Evolutionary conservation across 2,329 filamentous ascomycete species (phyloP).

Genomic region (Whalleya microplaca): DNA sequence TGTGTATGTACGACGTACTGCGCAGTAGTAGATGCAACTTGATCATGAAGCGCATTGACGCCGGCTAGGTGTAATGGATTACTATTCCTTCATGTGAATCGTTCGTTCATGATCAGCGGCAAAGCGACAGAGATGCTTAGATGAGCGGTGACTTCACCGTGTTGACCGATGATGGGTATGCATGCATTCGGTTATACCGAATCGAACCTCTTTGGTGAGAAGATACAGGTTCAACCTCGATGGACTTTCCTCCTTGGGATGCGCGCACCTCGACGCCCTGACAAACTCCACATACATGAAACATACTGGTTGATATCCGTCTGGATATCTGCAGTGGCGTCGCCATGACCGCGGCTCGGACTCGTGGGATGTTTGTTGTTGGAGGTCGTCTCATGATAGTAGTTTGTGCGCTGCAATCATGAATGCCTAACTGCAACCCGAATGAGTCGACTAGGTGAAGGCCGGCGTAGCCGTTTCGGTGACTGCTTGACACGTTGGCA

Average conservation of each 20-base stretch:
- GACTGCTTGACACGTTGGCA: slow-evolving; percentile 23
- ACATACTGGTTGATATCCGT: slow-evolving; percentile 27
- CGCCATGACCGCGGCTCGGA: slow-evolving; percentile 16
- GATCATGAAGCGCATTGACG: not conserved
- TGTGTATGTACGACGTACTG: too few relatives aligned
- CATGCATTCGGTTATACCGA: not conserved
- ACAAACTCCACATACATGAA: slow-evolving; percentile 28
- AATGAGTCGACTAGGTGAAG: slow-evolving; percentile 21
- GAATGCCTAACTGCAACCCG: slow-evolving; percentile 26
- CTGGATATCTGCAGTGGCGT: slow-evolving; percentile 35
- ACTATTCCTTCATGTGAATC: not conserved
- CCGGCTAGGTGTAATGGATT: not conserved
- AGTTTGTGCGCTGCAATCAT: slow-evolving; percentile 9
- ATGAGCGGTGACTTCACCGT: slow-evolving; percentile 28
- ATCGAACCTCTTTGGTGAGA: slow-evolving; percentile 4
- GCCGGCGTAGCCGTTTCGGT: slow-evolving; percentile 12
- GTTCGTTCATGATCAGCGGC: slow-evolving; percentile 6
- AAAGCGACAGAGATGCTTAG: slow-evolving; percentile 1
- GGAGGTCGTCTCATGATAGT: slow-evolving; percentile 8
- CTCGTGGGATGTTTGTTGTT: slow-evolving; percentile 21
- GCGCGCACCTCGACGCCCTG: slow-evolving; percentile 19
- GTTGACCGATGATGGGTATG: slow-evolving; percentile 5
- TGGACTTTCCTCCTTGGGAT: slow-evolving; percentile 25
- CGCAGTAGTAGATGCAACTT: too few relatives aligned
- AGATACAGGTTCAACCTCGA: slow-evolving; percentile 14